Evolutionary conservation across 2,329 filamentous ascomycete species (phyloP).

Genomic region (Hymenoscyphus scutula): DNA sequence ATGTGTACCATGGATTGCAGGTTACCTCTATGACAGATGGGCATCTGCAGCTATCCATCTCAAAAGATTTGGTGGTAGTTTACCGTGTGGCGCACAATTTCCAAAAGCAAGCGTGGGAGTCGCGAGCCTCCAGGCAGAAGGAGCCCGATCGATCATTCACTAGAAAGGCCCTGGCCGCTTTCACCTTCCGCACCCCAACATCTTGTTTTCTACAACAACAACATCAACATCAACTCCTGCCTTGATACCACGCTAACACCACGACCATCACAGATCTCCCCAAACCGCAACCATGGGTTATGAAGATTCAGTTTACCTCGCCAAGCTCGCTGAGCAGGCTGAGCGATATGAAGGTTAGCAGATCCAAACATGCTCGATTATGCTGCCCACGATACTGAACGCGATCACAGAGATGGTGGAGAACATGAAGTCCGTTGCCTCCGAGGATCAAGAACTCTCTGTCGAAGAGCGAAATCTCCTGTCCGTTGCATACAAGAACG

Average conservation of each 20-base stretch:
- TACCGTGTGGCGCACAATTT: constrained; percentile 13
- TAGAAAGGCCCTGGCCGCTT: constrained; percentile 1
- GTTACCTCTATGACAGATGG: constrained; percentile 1
- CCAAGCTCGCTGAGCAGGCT: constrained; percentile 99
- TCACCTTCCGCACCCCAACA: not conserved
- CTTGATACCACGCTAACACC: constrained; percentile 13
- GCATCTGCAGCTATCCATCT: constrained; percentile 7
- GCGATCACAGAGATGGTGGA: constrained; percentile 87
- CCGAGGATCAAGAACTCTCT: constrained; percentile 75
- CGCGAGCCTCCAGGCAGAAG: constrained; percentile 2
- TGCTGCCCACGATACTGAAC: constrained; percentile 22
- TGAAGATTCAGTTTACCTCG: constrained; percentile 98
- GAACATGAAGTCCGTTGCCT: constrained; percentile 99
- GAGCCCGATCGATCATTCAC: not conserved
- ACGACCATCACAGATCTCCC: constrained; percentile 19
- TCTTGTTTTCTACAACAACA: not conserved
- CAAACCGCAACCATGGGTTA: constrained; percentile 80
- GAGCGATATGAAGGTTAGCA: constrained; percentile 97
- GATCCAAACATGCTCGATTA: constrained; percentile 23
- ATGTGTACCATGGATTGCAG: constrained; percentile 12
- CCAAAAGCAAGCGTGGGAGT: not conserved
- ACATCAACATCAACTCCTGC: constrained; percentile 9
- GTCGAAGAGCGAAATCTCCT: constrained; percentile 98
- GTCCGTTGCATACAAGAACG: constrained; percentile 98
- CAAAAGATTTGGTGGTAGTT: not conserved